phyloP scores from a whole-genome alignment of 148 eudicot species.

The Bassia scoparia region DNA sequence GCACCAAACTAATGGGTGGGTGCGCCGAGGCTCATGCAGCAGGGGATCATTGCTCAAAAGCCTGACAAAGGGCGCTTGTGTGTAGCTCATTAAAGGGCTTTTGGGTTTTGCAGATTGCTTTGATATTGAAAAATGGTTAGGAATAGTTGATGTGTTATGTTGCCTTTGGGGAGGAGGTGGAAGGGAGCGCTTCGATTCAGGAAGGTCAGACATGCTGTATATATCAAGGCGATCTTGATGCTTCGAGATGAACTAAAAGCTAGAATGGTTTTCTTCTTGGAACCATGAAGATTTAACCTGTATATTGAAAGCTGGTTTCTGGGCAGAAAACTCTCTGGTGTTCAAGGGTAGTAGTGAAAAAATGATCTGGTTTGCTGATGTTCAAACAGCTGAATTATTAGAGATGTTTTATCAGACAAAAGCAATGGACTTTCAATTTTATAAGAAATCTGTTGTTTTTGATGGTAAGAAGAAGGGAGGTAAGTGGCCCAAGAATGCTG shows the following conservation, averaged over 20 bases:
- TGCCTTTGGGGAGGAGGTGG: conserved; percentile 30
- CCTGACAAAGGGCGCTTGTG: conserved; percentile 25
- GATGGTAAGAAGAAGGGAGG: conserved; percentile 23
- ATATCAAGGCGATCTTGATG: not conserved
- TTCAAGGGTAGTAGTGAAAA: conserved; percentile 14
- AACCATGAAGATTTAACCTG: not conserved
- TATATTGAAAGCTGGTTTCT: conserved; percentile 1
- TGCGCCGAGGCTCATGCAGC: conserved; percentile 47
- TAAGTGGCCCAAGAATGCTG: conserved; percentile 36
- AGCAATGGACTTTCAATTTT: conserved; percentile 26
- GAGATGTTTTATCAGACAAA: conserved; percentile 20
- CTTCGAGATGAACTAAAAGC: not conserved
- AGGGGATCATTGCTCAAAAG: conserved; percentile 35
- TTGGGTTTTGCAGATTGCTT: conserved; percentile 23
- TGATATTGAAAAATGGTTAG: conserved; percentile 24
- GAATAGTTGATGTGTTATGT: conserved; percentile 23
- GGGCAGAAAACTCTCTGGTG: not conserved
- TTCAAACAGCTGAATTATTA: conserved; percentile 3
- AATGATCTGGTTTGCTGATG: conserved; percentile 3
- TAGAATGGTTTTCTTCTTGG: not conserved
- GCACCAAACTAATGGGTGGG: conserved; percentile 78
- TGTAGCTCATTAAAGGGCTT: conserved; percentile 15
- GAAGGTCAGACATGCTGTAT: conserved; percentile 15
- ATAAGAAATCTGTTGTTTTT: not conserved
- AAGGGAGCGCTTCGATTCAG: conserved; percentile 22